phyloP scores from a whole-genome alignment of 106 monocot species.

The Xerophyta viscosa region DNA sequence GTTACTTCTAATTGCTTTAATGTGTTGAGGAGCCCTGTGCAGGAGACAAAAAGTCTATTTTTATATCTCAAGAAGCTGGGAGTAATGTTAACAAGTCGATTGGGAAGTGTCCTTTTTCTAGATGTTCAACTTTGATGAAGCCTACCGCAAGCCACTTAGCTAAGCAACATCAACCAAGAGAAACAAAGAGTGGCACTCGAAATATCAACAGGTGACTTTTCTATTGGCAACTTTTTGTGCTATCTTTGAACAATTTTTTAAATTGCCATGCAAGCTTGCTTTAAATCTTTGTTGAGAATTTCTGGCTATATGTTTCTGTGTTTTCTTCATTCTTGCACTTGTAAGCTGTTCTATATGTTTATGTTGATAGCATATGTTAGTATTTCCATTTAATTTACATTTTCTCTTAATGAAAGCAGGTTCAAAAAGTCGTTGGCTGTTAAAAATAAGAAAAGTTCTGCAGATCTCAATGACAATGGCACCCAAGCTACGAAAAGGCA shows the following conservation, averaged over 20 bases:
- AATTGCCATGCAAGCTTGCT: no score
- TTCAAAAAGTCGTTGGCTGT: conserved; percentile 19
- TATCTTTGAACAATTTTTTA: no score
- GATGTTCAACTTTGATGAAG: conserved; percentile 72
- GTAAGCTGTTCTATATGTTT: not conserved
- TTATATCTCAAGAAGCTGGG: conserved; percentile 6
- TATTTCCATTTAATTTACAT: no score
- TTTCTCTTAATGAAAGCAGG: conserved; percentile 18
- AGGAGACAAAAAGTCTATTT: no score
- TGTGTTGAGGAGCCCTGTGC: no score
- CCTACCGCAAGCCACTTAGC: conserved; percentile 82
- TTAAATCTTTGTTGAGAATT: conserved; percentile 1
- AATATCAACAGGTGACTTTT: conserved; percentile 11
- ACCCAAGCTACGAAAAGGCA: conserved; percentile 78
- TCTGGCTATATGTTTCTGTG: not conserved
- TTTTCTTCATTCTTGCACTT: not conserved
- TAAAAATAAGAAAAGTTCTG: conserved; percentile 16
- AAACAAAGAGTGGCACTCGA: conserved; percentile 4
- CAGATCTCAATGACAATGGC: conserved; percentile 27
- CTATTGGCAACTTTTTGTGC: no score
- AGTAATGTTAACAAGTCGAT: conserved; percentile 12
- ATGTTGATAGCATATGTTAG: no score
- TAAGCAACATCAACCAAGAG: conserved; percentile 32
- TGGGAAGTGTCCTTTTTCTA: conserved; percentile 18
- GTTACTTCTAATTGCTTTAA: no score